These are phyloP conservation scores for Nitzschia sp. DNA, from an alignment of 108 stramenopile species.

Conservation along the genomic window DNA sequence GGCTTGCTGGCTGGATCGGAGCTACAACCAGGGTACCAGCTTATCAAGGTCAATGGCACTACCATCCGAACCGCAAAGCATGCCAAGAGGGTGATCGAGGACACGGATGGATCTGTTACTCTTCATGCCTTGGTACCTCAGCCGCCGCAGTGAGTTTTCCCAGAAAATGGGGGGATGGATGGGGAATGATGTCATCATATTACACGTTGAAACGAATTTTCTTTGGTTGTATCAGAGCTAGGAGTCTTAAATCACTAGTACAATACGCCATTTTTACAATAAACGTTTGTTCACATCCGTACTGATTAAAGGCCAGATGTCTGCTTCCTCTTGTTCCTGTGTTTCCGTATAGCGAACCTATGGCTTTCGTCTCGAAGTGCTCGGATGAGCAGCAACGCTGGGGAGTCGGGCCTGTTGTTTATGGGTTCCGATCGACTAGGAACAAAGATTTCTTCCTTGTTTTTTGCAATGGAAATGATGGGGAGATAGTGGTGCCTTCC, in stretches of 20 bases:
- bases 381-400: conserved; percentile 56
- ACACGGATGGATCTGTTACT: neutral
- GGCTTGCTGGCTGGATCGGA: conserved; percentile 9
- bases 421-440: conserved; percentile 26
- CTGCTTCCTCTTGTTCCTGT: neutral
- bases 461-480: conserved; percentile 52
- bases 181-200: too few relatives aligned
- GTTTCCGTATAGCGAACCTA: conserved; percentile 51
- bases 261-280: neutral
- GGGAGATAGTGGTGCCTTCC: conserved; percentile 29
- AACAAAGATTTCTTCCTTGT: conserved; percentile 53
- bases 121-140: neutral
- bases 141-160: neutral
- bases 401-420: conserved; percentile 47
- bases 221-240: too few relatives aligned
- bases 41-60: conserved; percentile 13
- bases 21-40: neutral
- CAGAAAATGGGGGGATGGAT: neutral
- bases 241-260: too few relatives aligned
- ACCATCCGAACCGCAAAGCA: conserved; percentile 16
- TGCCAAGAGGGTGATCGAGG: conserved; percentile 9
- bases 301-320: neutral
- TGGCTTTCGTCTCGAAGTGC: conserved; percentile 68
- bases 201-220: too few relatives aligned
- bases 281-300: neutral